Base-by-base conservation (phyloP, 805 yeast species). In the Wickerhamomyces subpelliculosus region DNA sequence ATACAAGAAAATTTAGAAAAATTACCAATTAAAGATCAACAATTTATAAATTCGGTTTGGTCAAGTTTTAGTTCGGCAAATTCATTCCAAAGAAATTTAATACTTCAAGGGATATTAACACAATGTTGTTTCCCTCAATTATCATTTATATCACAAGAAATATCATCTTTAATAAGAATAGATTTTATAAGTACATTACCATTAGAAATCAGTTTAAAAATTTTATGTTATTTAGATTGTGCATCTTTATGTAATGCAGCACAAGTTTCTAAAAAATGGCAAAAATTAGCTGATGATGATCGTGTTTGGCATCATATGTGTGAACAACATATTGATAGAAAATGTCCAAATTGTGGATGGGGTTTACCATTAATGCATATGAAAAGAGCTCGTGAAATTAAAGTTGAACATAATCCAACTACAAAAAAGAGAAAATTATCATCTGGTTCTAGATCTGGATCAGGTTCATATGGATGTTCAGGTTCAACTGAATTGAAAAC, bases 291-390 rank as follows among this genome's bases (percentile, higher is more conserved):
- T 2, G 96, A 93, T 60, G 97, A 90, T 57, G 97, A 93, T 55
- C 65, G 94, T 35, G 97, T 93, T 3, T 93, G 98, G 98, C 93
- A 90, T 57, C 89, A 90, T 48, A 82, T 93, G 88, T 93, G 98
- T 57, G 96, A 88, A 57, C 98, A 93, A 62, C 98, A 93, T 60
- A 93, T 93, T 39, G 98, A 93, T 62, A 73, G 95, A 43, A 93
- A 93, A 60, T 93, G 98, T 64, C 95, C 96, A 28, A 86, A 86
- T 55, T 93, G 98, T 64, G 98, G 98, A 13, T 93, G 98, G 98
- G 98, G 98, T 5, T 69, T 93, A 46, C 98, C 98, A 3, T 65
- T 93, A 42, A 75, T 93, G 77, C 96, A 88, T 53, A 86, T 88
- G 78, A 84, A 81, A 56, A 69, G 83, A 38, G 82, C 81, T 2